Base-by-base conservation (phyloP, 2,329 filamentous ascomycete genomes). In the Pseudopyricularia javanii region DNA sequence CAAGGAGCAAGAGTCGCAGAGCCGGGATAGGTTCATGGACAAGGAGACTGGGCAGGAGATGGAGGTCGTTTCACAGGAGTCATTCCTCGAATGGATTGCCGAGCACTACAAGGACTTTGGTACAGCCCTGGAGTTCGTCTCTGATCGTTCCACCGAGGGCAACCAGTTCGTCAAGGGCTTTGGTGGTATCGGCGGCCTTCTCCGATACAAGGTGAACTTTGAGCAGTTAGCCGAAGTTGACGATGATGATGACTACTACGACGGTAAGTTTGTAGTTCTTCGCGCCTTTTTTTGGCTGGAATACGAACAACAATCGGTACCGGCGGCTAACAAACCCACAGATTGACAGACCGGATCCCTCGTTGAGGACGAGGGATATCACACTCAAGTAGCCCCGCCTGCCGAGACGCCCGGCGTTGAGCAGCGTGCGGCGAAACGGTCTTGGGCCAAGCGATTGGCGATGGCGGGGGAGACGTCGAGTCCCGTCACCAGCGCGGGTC, bases 131-230 rank as follows among this genome's bases (percentile, higher is more conserved):
- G 93, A 98, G 70, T 98, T 98, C 62, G 93, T 98, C 59, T 96
- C 93, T 49, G 94, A 98, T 69, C 86, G 90, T 59, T 97, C 91
- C 56, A 95, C 88, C 56, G 93, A 98, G 74, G 93, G 93, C 68
- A 98, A 98, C 74, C 93, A 98, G 76, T 98, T 98, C 73, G 93
- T 98, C 65, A 97, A 96, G 77, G 93, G 93, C 58, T 98, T 98
- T 66, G 93, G 93, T 84, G 93, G 93, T 66, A 95, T 98, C 63
- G 93, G 93, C 61, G 91, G 91, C 59, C 85, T 98, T 65, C 83
- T 98, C 67, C 90, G 93, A 62, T 98, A 98, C 83, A 96, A 96
- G 78, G 89, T 98, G 78, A 98, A 98, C 78, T 98, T 98, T 74
- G 94, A 98, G 74, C 94, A 98, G 73, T 80, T 98, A 71, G 86